phyloP scores from a whole-genome alignment of 2,329 filamentous ascomycete species.

The Juglanconis oblonga region DNA sequence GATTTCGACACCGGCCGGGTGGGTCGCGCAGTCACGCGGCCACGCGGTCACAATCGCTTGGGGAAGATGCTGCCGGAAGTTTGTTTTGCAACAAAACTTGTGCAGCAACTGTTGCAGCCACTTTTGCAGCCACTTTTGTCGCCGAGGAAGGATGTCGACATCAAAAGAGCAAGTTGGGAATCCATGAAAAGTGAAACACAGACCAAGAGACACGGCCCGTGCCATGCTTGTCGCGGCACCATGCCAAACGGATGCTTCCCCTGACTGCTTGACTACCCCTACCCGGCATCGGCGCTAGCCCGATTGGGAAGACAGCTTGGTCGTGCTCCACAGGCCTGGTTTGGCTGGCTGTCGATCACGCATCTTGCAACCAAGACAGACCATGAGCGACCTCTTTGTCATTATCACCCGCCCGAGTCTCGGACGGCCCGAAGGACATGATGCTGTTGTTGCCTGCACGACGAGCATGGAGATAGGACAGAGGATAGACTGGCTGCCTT shows the following conservation, averaged over 20 bases:
- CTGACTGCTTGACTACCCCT: background rate
- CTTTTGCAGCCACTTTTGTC: background rate
- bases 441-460: background rate
- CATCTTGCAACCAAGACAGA: background rate
- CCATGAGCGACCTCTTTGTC: background rate
- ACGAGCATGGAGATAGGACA: no score
- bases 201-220: background rate
- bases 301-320: background rate
- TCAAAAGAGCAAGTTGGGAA: background rate
- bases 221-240: background rate
- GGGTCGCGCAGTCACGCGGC: background rate
- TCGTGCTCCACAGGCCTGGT: background rate
- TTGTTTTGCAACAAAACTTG: no score
- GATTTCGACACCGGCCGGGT: background rate
- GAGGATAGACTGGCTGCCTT: no score
- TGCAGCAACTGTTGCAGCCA: no score
- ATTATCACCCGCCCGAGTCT: background rate
- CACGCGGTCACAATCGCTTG: background rate
- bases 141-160: background rate
- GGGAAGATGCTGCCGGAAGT: background rate
- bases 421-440: background rate
- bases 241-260: background rate
- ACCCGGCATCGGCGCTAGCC: background rate
- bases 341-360: conserved; percentile 5
- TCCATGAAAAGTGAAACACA: conserved; percentile 11